These are phyloP conservation scores for Delphinella strobiligena DNA, from an alignment of 2,329 filamentous ascomycete genomes.

Conservation along the genomic window DNA sequence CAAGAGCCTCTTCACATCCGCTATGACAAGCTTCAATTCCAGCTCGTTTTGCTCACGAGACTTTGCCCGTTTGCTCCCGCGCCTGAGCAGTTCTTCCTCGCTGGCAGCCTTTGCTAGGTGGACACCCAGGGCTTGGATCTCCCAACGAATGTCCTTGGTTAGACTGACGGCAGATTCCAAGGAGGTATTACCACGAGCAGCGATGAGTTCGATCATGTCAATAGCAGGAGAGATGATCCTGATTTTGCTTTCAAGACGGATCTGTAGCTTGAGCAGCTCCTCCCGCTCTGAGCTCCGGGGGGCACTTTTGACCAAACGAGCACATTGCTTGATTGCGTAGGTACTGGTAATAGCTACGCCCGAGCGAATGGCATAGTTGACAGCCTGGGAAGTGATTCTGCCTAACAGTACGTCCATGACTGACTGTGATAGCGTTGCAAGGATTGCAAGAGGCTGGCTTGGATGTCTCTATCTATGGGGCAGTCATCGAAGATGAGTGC, in stretches of 20 bases:
- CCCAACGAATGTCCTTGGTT: conserved; percentile 69
- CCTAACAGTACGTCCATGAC: conserved; percentile 61
- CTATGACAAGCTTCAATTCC: conserved; percentile 58
- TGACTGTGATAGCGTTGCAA: neutral
- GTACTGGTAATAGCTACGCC: conserved; percentile 75
- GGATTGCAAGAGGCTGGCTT: neutral
- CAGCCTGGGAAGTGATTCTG: conserved; percentile 54
- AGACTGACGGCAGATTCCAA: conserved; percentile 76
- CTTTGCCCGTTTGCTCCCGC: conserved; percentile 32
- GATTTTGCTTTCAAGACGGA: conserved; percentile 73
- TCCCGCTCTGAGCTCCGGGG: conserved; percentile 60
- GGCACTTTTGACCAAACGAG: conserved; percentile 59
- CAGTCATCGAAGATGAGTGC: neutral
- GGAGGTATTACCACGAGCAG: conserved; percentile 62
- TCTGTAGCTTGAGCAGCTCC: conserved; percentile 61
- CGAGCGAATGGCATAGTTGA: conserved; percentile 85
- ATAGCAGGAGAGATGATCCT: conserved; percentile 82
- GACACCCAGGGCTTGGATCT: conserved; percentile 69
- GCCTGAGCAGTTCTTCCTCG: conserved; percentile 43
- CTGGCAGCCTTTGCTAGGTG: conserved; percentile 59
- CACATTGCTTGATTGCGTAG: conserved; percentile 75
- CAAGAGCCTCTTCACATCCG: conserved; percentile 64
- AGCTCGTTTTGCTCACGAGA: conserved; percentile 45
- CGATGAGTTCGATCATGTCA: conserved; percentile 82
- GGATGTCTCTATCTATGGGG: neutral